A percentile compares a stretch with the other conserved stretches of the same genome.
These are phyloP conservation scores for Rachicladosporium sp. DNA, from an alignment of 2,329 filamentous ascomycete species.

Conservation along the genomic window DNA sequence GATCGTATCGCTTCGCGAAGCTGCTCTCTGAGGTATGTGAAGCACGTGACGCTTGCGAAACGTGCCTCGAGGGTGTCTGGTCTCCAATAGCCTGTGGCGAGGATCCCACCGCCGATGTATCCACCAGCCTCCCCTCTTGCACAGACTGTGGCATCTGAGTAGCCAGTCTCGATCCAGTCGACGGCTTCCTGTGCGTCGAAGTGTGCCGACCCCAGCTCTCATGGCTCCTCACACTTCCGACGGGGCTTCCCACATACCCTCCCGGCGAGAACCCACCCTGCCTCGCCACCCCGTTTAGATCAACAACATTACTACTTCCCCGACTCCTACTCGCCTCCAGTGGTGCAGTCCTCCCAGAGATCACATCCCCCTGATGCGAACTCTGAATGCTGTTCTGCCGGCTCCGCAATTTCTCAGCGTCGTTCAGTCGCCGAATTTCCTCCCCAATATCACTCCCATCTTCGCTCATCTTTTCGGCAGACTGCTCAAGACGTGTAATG, in stretches of 20 bases:
- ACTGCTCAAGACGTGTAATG: slow-evolving; percentile 62
- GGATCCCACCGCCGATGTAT: slow-evolving; percentile 11
- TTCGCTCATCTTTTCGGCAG: slow-evolving; percentile 56
- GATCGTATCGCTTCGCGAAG: slow-evolving; percentile 18
- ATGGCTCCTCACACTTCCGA: slow-evolving; percentile 43
- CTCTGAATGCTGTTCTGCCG: slow-evolving; percentile 16
- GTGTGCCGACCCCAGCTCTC: slow-evolving; percentile 26
- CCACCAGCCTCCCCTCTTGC: slow-evolving; percentile 23
- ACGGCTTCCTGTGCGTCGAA: slow-evolving; percentile 22
- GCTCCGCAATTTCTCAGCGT: slow-evolving; percentile 26
- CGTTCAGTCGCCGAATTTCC: slow-evolving; percentile 61
- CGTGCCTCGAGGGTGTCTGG: slow-evolving; percentile 14
- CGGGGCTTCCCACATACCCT: slow-evolving; percentile 56
- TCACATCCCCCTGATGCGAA: slow-evolving; percentile 10
- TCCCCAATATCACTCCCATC: slow-evolving; percentile 62
- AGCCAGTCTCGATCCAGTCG: slow-evolving; percentile 29
- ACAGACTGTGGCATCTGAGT: slow-evolving; percentile 28
- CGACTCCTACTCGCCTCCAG: slow-evolving; percentile 53
- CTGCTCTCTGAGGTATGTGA: slow-evolving; percentile 12
- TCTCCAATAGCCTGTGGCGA: slow-evolving; percentile 19
- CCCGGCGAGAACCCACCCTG: slow-evolving; percentile 59
- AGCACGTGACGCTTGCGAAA: slow-evolving; percentile 6
- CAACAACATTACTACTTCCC: slow-evolving; percentile 55
- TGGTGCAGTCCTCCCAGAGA: slow-evolving; percentile 1
- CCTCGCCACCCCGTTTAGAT: slow-evolving; percentile 54